Percentiles rank a stretch among this genome's conserved stretches.
phyloP scores from a whole-genome alignment of 768 basidiomycete species.

The Kwoniella dejecticola region DNA sequence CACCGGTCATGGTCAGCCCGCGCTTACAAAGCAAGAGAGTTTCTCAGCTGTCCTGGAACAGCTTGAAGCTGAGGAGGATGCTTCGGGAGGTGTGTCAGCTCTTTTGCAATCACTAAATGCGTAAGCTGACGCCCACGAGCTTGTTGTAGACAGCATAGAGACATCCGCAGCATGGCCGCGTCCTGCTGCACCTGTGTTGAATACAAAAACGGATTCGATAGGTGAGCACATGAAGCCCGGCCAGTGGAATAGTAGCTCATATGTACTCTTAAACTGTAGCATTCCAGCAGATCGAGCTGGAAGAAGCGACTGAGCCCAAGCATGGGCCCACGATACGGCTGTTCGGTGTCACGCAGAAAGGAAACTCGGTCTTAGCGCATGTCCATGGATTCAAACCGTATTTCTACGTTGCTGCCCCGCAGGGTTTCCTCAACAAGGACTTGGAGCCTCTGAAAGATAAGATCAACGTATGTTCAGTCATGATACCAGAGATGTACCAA shows the following conservation, averaged over 20 bases:
- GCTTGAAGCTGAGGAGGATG: conserved; percentile 51
- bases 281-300: conserved; percentile 96
- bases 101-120: too few relatives aligned
- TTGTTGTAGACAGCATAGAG: conserved; percentile 43
- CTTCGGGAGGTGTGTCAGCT: conserved; percentile 36
- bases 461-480: conserved; percentile 69
- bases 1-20: conserved; percentile 20
- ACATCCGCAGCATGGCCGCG: conserved; percentile 54
- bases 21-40: conserved; percentile 35
- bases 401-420: conserved; percentile 85
- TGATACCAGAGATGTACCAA: neutral
- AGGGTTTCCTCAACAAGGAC: conserved; percentile 75
- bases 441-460: conserved; percentile 66
- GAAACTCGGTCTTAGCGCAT: conserved; percentile 84
- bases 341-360: conserved; percentile 88
- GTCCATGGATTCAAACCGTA: conserved; percentile 85
- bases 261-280: too few relatives aligned
- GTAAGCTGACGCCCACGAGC: too few relatives aligned
- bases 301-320: conserved; percentile 64
- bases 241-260: too few relatives aligned
- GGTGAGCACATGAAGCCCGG: conserved; percentile 60
- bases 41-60: conserved; percentile 48
- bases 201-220: conserved; percentile 68
- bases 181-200: conserved; percentile 59
- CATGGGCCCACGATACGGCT: conserved; percentile 64